Percentiles rank a stretch among this genome's conserved stretches.
phyloP scores from a whole-genome alignment of 495 filamentous ascomycete species.

The Extremus antarcticus region DNA sequence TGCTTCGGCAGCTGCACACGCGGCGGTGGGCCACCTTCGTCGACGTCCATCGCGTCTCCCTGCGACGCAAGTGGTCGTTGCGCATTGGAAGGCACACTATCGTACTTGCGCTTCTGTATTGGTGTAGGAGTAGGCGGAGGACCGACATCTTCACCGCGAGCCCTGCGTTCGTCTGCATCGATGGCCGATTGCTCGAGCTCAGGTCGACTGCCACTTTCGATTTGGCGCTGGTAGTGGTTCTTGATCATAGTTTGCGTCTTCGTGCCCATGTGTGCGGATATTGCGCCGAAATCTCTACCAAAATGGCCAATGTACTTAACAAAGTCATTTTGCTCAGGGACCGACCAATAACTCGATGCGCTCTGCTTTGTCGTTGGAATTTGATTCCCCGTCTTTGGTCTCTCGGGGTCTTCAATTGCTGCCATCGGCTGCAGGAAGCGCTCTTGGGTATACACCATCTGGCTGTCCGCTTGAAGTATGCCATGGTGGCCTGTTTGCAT shows the following conservation, averaged over 20 bases:
- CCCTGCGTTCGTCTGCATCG: slow-evolving; percentile 59
- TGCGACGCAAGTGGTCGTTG: slow-evolving; percentile 52
- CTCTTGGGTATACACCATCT: slow-evolving; percentile 12
- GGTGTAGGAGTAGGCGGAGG: slow-evolving; percentile 53
- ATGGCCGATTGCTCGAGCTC: slow-evolving; percentile 60
- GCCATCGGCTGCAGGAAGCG: slow-evolving; percentile 6
- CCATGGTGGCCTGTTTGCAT: slow-evolving; percentile 13
- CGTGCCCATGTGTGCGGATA: slow-evolving; percentile 76
- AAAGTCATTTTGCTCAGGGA: slow-evolving; percentile 80
- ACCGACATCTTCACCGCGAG: slow-evolving; percentile 57
- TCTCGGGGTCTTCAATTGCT: slow-evolving; percentile 22
- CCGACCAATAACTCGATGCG: slow-evolving; percentile 94
- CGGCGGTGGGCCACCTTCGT: slow-evolving; percentile 32
- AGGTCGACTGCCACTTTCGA: slow-evolving; percentile 50
- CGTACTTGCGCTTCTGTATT: slow-evolving; percentile 49
- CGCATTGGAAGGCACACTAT: slow-evolving; percentile 39
- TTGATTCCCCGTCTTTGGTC: slow-evolving; percentile 3
- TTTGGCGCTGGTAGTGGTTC: slow-evolving; percentile 74
- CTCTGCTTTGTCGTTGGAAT: slow-evolving; percentile 22
- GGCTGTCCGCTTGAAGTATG: slow-evolving; percentile 30
- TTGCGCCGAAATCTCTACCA: slow-evolving; percentile 77
- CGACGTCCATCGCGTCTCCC: slow-evolving; percentile 42
- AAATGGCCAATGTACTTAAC: slow-evolving; percentile 64
- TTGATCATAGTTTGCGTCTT: slow-evolving; percentile 96
- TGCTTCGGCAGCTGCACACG: slow-evolving; percentile 14